Conservation (phyloP, 768 basidiomycete species). For the Calocybe indica region DNA sequence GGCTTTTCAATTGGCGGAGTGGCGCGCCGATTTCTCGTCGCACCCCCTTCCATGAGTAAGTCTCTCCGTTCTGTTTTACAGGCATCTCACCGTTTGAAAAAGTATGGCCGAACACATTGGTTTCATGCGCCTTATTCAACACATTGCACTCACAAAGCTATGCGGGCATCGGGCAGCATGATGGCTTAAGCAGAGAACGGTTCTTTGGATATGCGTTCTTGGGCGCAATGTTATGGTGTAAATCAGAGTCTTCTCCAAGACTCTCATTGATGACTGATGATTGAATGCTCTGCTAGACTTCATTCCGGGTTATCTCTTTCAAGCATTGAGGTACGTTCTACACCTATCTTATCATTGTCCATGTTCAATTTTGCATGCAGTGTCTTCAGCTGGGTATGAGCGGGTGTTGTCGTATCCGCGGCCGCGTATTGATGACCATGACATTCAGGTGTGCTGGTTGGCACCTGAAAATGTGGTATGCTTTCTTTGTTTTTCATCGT, state of each 20-base stretch:
- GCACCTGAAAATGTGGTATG: conserved; percentile 50
- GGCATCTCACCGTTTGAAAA: conserved; percentile 3
- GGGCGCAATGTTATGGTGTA: conserved; percentile 40
- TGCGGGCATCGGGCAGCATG: conserved; percentile 46
- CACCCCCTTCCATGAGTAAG: conserved; percentile 60
- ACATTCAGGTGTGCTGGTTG: conserved; percentile 55
- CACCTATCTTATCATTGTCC: background rate
- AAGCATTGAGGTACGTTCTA: conserved; percentile 40
- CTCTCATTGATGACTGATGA: too few species aligned
- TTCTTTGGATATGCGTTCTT: conserved; percentile 54
- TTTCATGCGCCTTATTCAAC: conserved; percentile 67
- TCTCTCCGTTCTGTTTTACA: background rate
- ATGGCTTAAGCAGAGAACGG: conserved; percentile 50
- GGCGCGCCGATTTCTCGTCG: conserved; percentile 57
- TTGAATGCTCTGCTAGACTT: conserved; percentile 30
- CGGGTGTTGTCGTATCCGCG: background rate
- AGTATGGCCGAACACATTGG: conserved; percentile 74
- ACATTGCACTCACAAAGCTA: conserved; percentile 63
- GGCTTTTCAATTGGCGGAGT: conserved; percentile 55
- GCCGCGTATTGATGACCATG: conserved; percentile 5
- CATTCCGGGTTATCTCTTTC: conserved; percentile 59
- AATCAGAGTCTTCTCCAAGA: conserved; percentile 9
- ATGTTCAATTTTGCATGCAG: conserved; percentile 14
- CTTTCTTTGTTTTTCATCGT: conserved; percentile 7
- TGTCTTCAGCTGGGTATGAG: conserved; percentile 42